Conservation (phyloP, 1,284 basidiomycete genomes). For the Pascua guehoae region DNA sequence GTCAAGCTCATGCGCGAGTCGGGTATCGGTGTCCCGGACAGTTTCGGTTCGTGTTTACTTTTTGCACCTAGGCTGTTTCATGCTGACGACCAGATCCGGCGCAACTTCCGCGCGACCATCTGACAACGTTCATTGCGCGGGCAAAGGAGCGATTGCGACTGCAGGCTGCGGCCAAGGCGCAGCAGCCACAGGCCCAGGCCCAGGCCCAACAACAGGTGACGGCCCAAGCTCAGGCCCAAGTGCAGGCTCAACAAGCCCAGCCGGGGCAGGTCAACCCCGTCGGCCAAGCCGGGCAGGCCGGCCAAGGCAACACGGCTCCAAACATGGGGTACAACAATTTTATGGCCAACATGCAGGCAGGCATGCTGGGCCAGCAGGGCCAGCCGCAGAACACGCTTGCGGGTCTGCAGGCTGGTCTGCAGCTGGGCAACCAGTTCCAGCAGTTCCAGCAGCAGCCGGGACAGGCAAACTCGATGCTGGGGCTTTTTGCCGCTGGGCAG, state of each 20-base stretch:
- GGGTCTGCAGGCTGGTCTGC: neutral
- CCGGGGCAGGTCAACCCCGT: neutral
- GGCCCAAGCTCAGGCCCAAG: neutral
- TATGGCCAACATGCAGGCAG: neutral
- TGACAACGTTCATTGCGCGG: constrained; percentile 9
- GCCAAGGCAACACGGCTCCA: neutral
- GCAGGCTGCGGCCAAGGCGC: neutral
- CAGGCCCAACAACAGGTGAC: constrained; percentile 2
- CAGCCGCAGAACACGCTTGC: neutral
- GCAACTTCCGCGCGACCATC: constrained; percentile 17
- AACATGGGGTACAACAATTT: constrained; percentile 1
- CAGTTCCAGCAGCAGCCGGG: constrained; percentile 3
- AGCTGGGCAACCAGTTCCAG: neutral
- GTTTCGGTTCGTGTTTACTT: neutral
- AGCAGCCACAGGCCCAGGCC: constrained; percentile 9
- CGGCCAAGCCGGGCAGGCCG: neutral
- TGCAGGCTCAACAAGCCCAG: neutral
- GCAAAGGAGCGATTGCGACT: constrained; percentile 8
- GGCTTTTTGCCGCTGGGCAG: constrained; percentile 7
- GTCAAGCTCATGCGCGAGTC: constrained; percentile 16
- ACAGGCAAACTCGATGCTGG: neutral
- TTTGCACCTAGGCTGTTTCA: too few relatives aligned
- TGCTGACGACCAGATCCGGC: constrained; percentile 4
- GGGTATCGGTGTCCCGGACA: constrained; percentile 13
- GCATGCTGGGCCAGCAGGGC: constrained; percentile 7